Base-by-base conservation (phyloP, 2,329 filamentous ascomycete species). In the Aspergillus proliferans region DNA sequence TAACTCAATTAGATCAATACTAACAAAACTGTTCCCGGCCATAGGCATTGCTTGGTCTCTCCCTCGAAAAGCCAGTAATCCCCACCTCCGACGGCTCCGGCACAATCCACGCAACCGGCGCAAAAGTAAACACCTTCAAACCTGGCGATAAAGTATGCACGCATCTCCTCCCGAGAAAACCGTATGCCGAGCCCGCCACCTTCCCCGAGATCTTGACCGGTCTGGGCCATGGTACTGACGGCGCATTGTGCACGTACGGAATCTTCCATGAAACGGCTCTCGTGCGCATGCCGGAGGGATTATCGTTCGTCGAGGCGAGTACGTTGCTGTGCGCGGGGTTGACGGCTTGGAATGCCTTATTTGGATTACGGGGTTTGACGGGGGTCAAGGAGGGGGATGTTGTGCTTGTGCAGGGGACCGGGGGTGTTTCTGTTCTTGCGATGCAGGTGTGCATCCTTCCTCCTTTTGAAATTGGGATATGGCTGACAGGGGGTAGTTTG, bases 271-370 rank as follows among this genome's bases (percentile, higher is more conserved):
- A 78, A 59, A 64, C 73, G 15, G 75, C 71, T 5, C 69, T 80
- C 7, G 75, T 79, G 3, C 56, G 64, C 47, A 69, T 71, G 54
- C 77, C 76, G 3, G 51, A 57, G 15, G 74, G 73, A 56, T 63
- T 80, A n/a, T 68, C 70, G 56, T 74, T 69, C 50, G 43, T 71
- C 5, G 71, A 78, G 56, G 75, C 72, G 8, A 61, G 65, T 12
- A 78, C 76, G 0, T 63, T 80, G 21, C 66, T 69, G 18, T 79
- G 76, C 54, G 70, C 71, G 1, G 70, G 63, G 4, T 49, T 74
- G 45, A 75, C 71, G 1, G 76, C 77, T 0, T 80, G 77, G 77
- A 79, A 80, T 57, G 74, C 71, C 0, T 65, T 80, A 6, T 78
- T 76, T 53, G 77, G 77, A 9, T 57, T 79, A 4, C 62, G 71